phyloP scores from a whole-genome alignment of 805 yeast genomes.

The Cyberlindnera euphorbiae region DNA sequence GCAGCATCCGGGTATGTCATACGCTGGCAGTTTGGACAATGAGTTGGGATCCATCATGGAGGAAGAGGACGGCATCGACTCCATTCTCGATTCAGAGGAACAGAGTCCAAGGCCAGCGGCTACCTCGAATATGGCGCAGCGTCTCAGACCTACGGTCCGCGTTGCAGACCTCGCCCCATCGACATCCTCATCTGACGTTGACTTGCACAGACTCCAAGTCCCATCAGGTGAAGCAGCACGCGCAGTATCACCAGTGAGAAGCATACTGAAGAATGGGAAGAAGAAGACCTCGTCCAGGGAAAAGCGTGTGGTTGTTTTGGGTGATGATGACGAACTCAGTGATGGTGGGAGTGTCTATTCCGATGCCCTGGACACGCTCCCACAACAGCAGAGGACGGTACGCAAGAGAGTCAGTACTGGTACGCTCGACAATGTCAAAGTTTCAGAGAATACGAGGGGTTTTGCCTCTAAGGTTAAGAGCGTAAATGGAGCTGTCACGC shows the following conservation, averaged over 20 bases:
- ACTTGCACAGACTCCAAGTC: too few relatives aligned
- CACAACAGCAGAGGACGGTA: constrained; percentile 5
- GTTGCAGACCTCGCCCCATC: too few relatives aligned
- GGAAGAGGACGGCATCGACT: constrained; percentile 15
- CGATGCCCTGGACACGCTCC: constrained; percentile 20
- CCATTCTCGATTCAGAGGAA: neutral
- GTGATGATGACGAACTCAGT: constrained; percentile 14
- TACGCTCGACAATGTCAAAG: constrained; percentile 11
- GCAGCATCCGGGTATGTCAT: constrained; percentile 17
- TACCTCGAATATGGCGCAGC: neutral
- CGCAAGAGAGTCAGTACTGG: constrained; percentile 5
- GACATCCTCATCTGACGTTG: too few relatives aligned
- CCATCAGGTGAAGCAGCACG: constrained; percentile 1
- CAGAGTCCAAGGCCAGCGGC: too few relatives aligned
- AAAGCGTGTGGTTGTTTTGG: constrained; percentile 10
- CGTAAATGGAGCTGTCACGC: neutral
- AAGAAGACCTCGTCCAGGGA: constrained; percentile 3
- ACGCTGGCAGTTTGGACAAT: constrained; percentile 25
- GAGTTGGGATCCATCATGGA: constrained; percentile 30
- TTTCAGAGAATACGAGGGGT: constrained; percentile 8
- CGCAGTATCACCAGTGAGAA: constrained; percentile 13
- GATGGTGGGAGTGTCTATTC: constrained; percentile 24
- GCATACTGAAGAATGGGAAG: constrained; percentile 13
- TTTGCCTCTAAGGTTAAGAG: constrained; percentile 3
- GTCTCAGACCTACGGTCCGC: neutral